phyloP scores from a whole-genome alignment of 345 rosid species.

The Heritiera littoralis region DNA sequence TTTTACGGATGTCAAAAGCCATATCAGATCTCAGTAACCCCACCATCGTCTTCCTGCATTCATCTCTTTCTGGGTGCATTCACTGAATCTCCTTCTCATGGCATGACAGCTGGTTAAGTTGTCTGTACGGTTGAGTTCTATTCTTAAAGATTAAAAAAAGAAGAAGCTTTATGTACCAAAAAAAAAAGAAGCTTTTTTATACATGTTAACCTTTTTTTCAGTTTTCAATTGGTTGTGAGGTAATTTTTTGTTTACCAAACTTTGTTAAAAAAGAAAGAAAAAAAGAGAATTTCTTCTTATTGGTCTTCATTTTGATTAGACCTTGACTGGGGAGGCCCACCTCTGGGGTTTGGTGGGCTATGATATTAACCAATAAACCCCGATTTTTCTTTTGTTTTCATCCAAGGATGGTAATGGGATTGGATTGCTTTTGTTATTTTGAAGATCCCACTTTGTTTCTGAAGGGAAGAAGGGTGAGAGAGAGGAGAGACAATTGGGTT shows the following conservation, averaged over 20 bases:
- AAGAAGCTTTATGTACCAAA: too few species aligned
- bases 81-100: background rate
- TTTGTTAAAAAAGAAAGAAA: background rate
- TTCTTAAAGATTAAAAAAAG: background rate
- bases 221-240: background rate
- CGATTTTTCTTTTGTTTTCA: background rate
- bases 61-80: slow-evolving; percentile 7
- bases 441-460: slow-evolving; percentile 31
- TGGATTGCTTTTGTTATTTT: background rate
- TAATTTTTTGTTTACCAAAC: background rate
- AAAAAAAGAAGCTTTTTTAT: background rate
- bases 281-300: background rate
- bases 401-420: too few species aligned
- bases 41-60: slow-evolving; percentile 20
- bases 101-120: slow-evolving; percentile 31
- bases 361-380: slow-evolving; percentile 35
- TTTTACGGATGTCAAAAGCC: slow-evolving; percentile 44
- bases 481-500: slow-evolving; percentile 12
- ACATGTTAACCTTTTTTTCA: background rate
- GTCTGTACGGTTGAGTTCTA: slow-evolving; percentile 21
- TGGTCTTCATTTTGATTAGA: slow-evolving; percentile 21
- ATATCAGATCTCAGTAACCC: slow-evolving; percentile 34
- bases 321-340: slow-evolving; percentile 40
- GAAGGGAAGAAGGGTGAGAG: background rate
- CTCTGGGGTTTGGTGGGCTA: slow-evolving; percentile 57